Conservation (phyloP, 192 early-diverging fungal species). For the Podochytrium sp. region DNA sequence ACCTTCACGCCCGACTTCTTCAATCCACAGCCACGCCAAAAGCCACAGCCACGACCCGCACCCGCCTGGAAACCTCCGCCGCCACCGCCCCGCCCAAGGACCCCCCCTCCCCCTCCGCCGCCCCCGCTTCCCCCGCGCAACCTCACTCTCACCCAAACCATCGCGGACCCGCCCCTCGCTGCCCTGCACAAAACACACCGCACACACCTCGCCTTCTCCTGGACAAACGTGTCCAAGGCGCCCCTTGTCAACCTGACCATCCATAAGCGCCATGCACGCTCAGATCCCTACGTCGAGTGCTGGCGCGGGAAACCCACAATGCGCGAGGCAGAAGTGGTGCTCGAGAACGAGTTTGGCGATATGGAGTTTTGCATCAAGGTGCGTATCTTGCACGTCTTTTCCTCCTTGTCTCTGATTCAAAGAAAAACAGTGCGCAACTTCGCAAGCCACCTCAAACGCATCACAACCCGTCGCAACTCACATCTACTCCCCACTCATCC, state of each 20-base stretch:
- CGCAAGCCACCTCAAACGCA: neutral
- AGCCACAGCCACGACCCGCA: too few relatives aligned
- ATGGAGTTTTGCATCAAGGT: neutral
- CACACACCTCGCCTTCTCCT: neutral
- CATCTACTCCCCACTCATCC: neutral
- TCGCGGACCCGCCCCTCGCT: neutral
- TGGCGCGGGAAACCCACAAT: neutral
- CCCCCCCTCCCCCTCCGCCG: neutral
- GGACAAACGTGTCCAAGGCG: neutral
- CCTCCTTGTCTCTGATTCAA: neutral
- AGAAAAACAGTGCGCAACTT: neutral
- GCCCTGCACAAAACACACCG: neutral
- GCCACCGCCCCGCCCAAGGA: too few relatives aligned
- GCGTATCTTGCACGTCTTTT: neutral
- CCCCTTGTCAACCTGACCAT: neutral
- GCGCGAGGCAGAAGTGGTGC: neutral
- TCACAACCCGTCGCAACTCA: neutral
- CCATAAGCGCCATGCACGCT: neutral
- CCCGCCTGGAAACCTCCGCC: neutral
- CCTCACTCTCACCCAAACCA: neutral
- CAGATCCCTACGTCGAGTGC: neutral
- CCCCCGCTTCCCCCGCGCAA: neutral
- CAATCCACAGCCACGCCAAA: too few relatives aligned
- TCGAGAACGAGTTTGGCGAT: neutral
- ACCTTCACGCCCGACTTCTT: too few relatives aligned